Conservation (phyloP, 1,284 basidiomycete genomes). For the Cryptococcus amylolentus region DNA sequence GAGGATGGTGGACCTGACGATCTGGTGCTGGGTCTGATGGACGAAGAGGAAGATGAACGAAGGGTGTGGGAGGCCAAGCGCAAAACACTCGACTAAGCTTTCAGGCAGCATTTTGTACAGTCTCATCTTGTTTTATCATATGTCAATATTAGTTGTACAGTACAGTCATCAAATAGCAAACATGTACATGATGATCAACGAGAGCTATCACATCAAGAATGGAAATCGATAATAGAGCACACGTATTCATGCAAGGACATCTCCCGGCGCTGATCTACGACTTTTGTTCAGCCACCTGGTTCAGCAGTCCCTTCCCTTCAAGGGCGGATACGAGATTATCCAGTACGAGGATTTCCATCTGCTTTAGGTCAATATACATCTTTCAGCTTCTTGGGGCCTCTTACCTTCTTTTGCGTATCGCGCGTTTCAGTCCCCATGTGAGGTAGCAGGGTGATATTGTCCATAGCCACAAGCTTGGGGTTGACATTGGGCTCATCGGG, state of each 20-base stretch:
- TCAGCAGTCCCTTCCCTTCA: constrained; percentile 42
- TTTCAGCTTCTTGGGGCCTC: not conserved
- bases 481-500: constrained; percentile 84
- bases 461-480: constrained; percentile 70
- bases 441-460: constrained; percentile 76
- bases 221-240: no score
- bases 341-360: constrained; percentile 44
- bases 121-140: not conserved
- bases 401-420: constrained; percentile 75
- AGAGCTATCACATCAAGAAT: no score
- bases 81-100: constrained; percentile 3
- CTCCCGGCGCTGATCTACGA: not conserved
- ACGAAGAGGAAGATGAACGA: constrained; percentile 48
- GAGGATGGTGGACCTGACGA: constrained; percentile 47
- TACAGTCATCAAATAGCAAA: not conserved
- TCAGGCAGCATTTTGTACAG: no score
- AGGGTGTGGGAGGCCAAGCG: constrained; percentile 25
- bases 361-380: not conserved
- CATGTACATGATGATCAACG: no score
- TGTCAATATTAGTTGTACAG: not conserved
- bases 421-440: constrained; percentile 86
- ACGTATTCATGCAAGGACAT: no score
- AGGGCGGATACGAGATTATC: constrained; percentile 46
- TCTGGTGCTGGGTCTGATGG: constrained; percentile 46
- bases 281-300: constrained; percentile 48